Percentiles rank a stretch among this genome's conserved stretches.
Conservation (phyloP, 202 grass and related monocot genomes). For the Schoenoplectus tabernaemontani region DNA sequence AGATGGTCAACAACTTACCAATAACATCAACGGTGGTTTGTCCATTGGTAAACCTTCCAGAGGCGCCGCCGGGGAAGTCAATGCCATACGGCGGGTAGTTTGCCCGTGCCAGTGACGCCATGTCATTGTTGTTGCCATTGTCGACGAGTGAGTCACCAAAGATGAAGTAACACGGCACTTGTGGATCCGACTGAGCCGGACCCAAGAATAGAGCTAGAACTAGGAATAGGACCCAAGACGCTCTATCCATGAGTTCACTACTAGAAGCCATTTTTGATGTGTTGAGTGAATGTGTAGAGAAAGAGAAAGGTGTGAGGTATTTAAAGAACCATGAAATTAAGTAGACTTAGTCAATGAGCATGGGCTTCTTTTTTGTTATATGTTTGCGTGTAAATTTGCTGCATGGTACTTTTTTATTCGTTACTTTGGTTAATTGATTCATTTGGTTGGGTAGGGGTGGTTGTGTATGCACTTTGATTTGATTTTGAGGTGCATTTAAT, state of each 20-base stretch:
- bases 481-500: constrained; percentile 18
- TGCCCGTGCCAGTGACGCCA: constrained; percentile 68
- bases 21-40: constrained; percentile 92
- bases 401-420: background rate
- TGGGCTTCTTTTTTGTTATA: background rate
- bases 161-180: constrained; percentile 95
- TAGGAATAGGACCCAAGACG: constrained; percentile 4
- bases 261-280: constrained; percentile 15
- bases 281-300: background rate
- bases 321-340: background rate
- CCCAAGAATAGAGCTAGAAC: constrained; percentile 21
- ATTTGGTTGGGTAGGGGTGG: constrained; percentile 7
- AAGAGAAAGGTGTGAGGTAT: background rate
- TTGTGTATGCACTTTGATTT: constrained; percentile 11
- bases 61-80: constrained; percentile 60
- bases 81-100: constrained; percentile 89
- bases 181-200: constrained; percentile 45
- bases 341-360: background rate
- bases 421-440: background rate
- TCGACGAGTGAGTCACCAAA: constrained; percentile 97
- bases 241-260: background rate
- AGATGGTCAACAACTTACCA: constrained; percentile 26
- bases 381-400: background rate
- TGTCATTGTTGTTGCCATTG: constrained; percentile 98
- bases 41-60: constrained; percentile 80